phyloP scores from a whole-genome alignment of 495 filamentous ascomycete genomes.

The Penicillium paxilli region DNA sequence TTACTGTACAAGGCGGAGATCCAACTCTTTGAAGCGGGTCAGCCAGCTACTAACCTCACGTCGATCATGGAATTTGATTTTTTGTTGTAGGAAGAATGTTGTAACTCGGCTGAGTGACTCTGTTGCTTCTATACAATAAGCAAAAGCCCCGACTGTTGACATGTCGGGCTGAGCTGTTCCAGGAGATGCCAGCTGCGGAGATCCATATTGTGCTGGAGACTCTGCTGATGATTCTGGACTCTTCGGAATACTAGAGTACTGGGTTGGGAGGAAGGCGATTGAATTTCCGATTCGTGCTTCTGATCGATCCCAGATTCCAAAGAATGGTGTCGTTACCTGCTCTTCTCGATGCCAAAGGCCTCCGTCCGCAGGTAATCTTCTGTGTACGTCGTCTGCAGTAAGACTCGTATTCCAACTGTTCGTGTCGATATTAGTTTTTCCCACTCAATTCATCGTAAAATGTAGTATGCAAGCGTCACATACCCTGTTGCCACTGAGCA shows the following conservation, averaged over 20 bases:
- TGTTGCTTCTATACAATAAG: constrained; percentile 45
- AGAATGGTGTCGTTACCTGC: constrained; percentile 36
- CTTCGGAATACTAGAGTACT: neutral
- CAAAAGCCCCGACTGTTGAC: constrained; percentile 40
- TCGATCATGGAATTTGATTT: constrained; percentile 29
- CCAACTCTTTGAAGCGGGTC: constrained; percentile 46
- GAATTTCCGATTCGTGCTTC: constrained; percentile 34
- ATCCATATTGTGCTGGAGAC: constrained; percentile 7
- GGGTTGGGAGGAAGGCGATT: constrained; percentile 17
- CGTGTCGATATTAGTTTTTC: no score
- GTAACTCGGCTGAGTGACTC: constrained; percentile 37
- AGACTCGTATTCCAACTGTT: constrained; percentile 41
- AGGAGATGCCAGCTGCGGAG: constrained; percentile 15
- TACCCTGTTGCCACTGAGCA: constrained; percentile 28
- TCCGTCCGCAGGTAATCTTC: constrained; percentile 24
- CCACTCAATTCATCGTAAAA: no score
- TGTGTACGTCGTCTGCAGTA: constrained; percentile 29
- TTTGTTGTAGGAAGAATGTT: constrained; percentile 40
- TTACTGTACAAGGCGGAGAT: constrained; percentile 40
- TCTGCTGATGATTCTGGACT: constrained; percentile 14
- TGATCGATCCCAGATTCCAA: constrained; percentile 42
- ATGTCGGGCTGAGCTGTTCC: constrained; percentile 3
- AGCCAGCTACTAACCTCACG: constrained; percentile 40
- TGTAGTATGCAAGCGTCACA: no score
- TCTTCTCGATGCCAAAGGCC: constrained; percentile 31